Evolutionary conservation across 177 flowering plant genomes (phyloP).

Genomic region (Vitis hybrid): DNA sequence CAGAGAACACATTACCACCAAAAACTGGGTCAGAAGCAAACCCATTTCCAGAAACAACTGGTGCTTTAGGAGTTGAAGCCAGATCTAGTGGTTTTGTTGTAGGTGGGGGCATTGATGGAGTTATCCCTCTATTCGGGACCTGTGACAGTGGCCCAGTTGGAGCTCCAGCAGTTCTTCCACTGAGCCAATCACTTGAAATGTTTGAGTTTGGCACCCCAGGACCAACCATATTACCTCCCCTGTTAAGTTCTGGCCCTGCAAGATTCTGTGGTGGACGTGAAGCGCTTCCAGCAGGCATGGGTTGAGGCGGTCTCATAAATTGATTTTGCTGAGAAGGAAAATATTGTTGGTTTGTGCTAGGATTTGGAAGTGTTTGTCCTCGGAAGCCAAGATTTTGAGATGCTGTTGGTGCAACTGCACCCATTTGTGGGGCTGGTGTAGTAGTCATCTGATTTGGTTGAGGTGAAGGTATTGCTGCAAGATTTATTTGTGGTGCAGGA

Average conservation of each 20-base stretch:
- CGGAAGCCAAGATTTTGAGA: slow-evolving; percentile 59
- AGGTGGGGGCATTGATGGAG: slow-evolving; percentile 34
- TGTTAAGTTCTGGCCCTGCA: slow-evolving; percentile 34
- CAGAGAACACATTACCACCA: slow-evolving; percentile 68
- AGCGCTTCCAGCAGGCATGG: slow-evolving; percentile 37
- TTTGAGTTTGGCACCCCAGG: slow-evolving; percentile 39
- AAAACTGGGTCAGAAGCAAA: slow-evolving; percentile 45
- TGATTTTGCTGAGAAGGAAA: slow-evolving; percentile 51
- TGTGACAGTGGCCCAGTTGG: slow-evolving; percentile 33
- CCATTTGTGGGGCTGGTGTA: slow-evolving; percentile 38
- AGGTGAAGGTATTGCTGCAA: slow-evolving; percentile 44
- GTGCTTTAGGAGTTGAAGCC: slow-evolving; percentile 32
- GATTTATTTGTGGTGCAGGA: slow-evolving; percentile 85
- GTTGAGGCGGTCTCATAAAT: slow-evolving; percentile 49
- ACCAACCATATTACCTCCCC: slow-evolving; percentile 38
- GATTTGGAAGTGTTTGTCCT: slow-evolving; percentile 47
- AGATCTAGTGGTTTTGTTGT: slow-evolving; percentile 31
- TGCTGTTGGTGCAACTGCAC: slow-evolving; percentile 28
- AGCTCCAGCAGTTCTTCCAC: slow-evolving; percentile 38
- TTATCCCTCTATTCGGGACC: slow-evolving; percentile 25
- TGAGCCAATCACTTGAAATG: slow-evolving; percentile 51
- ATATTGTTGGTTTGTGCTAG: slow-evolving; percentile 44
- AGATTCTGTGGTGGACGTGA: slow-evolving; percentile 40
- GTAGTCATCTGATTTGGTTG: slow-evolving; percentile 36
- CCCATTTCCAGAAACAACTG: slow-evolving; percentile 62